These are phyloP conservation scores for Drechslerella dactyloides DNA, from an alignment of 2,329 filamentous ascomycete genomes.

Conservation along the genomic window DNA sequence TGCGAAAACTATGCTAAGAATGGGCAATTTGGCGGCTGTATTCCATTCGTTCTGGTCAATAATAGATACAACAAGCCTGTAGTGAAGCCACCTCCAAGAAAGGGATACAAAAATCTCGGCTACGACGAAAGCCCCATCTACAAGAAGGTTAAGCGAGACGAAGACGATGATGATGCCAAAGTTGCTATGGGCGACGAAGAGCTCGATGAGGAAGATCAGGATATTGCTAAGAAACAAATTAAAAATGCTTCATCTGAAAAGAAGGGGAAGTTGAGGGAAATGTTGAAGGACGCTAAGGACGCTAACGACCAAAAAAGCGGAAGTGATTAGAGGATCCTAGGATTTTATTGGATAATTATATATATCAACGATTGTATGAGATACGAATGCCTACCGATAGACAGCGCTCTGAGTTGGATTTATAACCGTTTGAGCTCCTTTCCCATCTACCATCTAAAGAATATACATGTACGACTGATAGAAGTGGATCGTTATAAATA, in stretches of 20 bases:
- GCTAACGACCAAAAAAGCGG: neutral
- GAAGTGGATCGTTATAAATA: too few relatives aligned
- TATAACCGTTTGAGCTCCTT: too few relatives aligned
- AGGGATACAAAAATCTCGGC: slow-evolving; percentile 4
- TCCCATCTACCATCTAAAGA: too few relatives aligned
- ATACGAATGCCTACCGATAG: too few relatives aligned
- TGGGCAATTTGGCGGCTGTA: slow-evolving; percentile 69
- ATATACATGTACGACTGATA: too few relatives aligned
- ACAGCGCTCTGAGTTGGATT: too few relatives aligned
- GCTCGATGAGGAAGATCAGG: neutral
- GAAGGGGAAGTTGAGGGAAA: slow-evolving; percentile 3
- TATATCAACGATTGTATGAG: too few relatives aligned
- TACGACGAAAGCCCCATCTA: neutral
- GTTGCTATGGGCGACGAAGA: slow-evolving; percentile 1
- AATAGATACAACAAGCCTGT: neutral
- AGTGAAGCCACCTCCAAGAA: neutral
- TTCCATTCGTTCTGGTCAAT: slow-evolving; percentile 57
- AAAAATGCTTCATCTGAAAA: neutral
- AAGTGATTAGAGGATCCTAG: neutral
- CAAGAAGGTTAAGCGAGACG: slow-evolving; percentile 12
- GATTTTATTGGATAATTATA: too few relatives aligned
- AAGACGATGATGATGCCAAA: neutral
- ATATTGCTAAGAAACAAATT: neutral
- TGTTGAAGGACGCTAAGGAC: neutral
- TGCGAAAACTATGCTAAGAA: slow-evolving; percentile 68